phyloP scores from a whole-genome alignment of 208 protist genomes.

The Wallacemonas sp. region DNA sequence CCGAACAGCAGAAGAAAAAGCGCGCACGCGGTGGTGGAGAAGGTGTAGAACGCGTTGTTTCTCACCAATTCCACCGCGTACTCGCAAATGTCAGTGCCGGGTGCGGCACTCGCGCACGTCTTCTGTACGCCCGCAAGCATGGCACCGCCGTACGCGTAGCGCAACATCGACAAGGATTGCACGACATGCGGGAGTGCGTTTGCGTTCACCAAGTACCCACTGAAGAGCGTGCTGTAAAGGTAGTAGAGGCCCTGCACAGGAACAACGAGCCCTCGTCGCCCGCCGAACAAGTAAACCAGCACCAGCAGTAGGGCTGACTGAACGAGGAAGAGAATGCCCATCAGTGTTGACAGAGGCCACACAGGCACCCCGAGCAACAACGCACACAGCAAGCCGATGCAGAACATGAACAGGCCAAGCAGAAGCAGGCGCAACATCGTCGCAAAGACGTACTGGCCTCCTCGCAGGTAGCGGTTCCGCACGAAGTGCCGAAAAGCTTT shows the following conservation, averaged over 20 bases:
- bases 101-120: conserved; percentile 16
- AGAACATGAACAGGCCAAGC: conserved; percentile 23
- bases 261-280: conserved; percentile 14
- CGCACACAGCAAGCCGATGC: conserved; percentile 18
- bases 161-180: conserved; percentile 32
- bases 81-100: background rate
- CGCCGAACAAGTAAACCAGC: conserved; percentile 37
- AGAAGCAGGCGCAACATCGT: conserved; percentile 34
- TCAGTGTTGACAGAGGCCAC: conserved; percentile 20
- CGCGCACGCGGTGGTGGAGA: background rate
- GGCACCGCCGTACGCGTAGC: conserved; percentile 43
- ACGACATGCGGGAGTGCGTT: conserved; percentile 24
- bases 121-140: conserved; percentile 5
- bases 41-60: conserved; percentile 13
- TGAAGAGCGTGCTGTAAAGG: conserved; percentile 49
- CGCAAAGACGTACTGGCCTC: conserved; percentile 35
- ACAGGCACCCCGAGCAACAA: conserved; percentile 28
- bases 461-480: conserved; percentile 36
- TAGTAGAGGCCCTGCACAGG: conserved; percentile 32
- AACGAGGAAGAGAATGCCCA: conserved; percentile 35
- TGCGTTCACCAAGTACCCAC: conserved; percentile 38
- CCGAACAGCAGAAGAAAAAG: conserved; percentile 10
- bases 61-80: conserved; percentile 5
- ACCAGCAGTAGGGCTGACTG: conserved; percentile 33
- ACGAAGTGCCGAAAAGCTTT: conserved; percentile 27